A percentile compares a stretch with the other conserved stretches of the same genome.
Conservation (phyloP, 2,329 filamentous ascomycete genomes). For the Diaporthe helianthi region DNA sequence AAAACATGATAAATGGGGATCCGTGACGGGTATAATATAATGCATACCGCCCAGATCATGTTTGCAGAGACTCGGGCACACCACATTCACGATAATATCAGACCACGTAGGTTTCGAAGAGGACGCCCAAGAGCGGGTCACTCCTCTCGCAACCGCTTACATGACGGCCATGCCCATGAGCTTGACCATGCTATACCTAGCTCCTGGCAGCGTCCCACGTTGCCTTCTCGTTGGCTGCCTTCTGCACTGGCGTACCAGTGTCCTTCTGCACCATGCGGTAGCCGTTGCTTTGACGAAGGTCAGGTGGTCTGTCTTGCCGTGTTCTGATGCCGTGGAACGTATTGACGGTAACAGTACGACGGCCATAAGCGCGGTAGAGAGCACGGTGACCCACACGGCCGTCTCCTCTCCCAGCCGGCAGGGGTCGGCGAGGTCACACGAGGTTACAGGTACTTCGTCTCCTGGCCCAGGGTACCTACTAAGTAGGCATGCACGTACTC, state of each 20-base stretch:
- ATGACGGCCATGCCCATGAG: constrained; percentile 11
- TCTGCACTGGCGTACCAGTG: not conserved
- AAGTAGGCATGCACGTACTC: constrained; percentile 43
- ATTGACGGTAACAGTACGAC: constrained; percentile 16
- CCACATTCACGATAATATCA: not conserved
- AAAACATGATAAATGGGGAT: no score
- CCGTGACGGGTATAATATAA: no score
- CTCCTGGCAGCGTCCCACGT: not conserved
- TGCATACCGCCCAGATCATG: constrained; percentile 25
- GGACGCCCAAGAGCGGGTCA: not conserved
- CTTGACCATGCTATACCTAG: constrained; percentile 10
- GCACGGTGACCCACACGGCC: constrained; percentile 23
- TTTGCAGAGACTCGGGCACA: constrained; percentile 11
- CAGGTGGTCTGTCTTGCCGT: constrained; percentile 1
- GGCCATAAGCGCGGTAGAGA: constrained; percentile 23
- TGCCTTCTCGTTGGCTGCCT: constrained; percentile 11
- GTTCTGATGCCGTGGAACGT: not conserved
- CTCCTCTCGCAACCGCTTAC: not conserved
- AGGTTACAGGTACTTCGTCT: constrained; percentile 6
- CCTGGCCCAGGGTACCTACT: not conserved
- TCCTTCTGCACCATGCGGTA: constrained; percentile 13
- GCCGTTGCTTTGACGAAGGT: constrained; percentile 24
- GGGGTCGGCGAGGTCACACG: constrained; percentile 50
- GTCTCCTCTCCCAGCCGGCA: constrained; percentile 33
- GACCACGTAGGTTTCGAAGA: no score